These are phyloP conservation scores for Ascochyta koolunga DNA, from an alignment of 2,329 filamentous ascomycete species.

Conservation along the genomic window DNA sequence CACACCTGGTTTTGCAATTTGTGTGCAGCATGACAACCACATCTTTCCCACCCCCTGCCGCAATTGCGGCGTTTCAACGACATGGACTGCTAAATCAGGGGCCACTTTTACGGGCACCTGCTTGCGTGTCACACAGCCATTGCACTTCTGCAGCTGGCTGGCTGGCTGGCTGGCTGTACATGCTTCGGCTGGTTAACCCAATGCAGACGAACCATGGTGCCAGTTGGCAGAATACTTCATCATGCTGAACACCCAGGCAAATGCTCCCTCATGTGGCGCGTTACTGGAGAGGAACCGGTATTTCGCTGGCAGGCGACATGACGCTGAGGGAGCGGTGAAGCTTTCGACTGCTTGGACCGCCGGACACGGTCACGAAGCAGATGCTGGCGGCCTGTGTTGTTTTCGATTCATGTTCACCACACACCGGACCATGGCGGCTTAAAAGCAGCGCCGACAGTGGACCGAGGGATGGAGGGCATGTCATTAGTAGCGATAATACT, in stretches of 20 bases:
- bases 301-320: constrained; percentile 32
- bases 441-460: constrained; percentile 13
- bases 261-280: constrained; percentile 26
- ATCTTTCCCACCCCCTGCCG: constrained; percentile 38
- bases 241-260: constrained; percentile 31
- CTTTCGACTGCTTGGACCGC: constrained; percentile 22
- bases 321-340: constrained; percentile 45
- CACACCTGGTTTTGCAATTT: constrained; percentile 29
- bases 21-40: constrained; percentile 37
- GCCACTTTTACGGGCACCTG: constrained; percentile 20
- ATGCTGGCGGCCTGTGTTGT: constrained; percentile 2
- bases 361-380: constrained; percentile 1
- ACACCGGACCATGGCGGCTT: constrained; percentile 15
- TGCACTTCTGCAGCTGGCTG: constrained; percentile 34
- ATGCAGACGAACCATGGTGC: constrained; percentile 31
- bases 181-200: constrained; percentile 25
- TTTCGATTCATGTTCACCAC: constrained; percentile 16
- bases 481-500: constrained; percentile 19
- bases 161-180: constrained; percentile 31
- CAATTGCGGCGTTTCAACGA: constrained; percentile 34
- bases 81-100: constrained; percentile 27
- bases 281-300: constrained; percentile 21
- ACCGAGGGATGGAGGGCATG: constrained; percentile 7
- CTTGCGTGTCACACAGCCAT: constrained; percentile 31
- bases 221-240: constrained; percentile 36